These are phyloP conservation scores for Eucalyptus fibrosa DNA, from an alignment of 345 rosid species.

Conservation along the genomic window DNA sequence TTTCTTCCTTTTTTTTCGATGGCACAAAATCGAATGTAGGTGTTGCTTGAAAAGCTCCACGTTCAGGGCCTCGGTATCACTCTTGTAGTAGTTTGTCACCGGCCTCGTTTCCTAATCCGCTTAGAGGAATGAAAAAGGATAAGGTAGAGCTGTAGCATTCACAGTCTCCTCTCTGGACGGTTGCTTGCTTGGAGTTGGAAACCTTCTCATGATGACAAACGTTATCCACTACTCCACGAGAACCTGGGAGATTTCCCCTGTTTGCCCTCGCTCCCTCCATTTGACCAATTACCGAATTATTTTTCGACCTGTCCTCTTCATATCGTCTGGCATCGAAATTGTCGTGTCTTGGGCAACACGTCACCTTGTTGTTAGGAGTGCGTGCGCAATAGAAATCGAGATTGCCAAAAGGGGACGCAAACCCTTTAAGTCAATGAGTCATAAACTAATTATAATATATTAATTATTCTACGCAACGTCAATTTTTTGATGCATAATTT, in stretches of 20 bases:
- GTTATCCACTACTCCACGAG: not conserved
- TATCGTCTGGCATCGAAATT: not conserved
- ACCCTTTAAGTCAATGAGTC: too few relatives aligned
- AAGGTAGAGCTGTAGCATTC: not conserved
- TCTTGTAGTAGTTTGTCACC: not conserved
- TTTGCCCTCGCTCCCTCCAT: not conserved
- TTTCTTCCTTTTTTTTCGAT: not conserved
- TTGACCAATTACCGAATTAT: not conserved
- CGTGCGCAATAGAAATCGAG: too few relatives aligned
- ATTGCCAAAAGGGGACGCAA: too few relatives aligned
- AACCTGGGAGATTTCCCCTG: not conserved
- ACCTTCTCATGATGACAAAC: not conserved
- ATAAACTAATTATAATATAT: too few relatives aligned
- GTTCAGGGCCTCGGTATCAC: not conserved
- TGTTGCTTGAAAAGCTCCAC: not conserved
- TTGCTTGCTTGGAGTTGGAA: not conserved
- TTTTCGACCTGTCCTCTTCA: too few relatives aligned
- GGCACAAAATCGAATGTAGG: not conserved
- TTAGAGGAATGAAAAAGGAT: not conserved
- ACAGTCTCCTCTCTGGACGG: not conserved
- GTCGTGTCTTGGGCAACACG: not conserved
- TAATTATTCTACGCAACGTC: fast-evolving
- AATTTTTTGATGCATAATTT: fast-evolving
- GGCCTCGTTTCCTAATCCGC: not conserved
- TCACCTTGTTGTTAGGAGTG: not conserved